phyloP scores from a whole-genome alignment of 352 stramenopile genomes.

The Achlya hypogyna region DNA sequence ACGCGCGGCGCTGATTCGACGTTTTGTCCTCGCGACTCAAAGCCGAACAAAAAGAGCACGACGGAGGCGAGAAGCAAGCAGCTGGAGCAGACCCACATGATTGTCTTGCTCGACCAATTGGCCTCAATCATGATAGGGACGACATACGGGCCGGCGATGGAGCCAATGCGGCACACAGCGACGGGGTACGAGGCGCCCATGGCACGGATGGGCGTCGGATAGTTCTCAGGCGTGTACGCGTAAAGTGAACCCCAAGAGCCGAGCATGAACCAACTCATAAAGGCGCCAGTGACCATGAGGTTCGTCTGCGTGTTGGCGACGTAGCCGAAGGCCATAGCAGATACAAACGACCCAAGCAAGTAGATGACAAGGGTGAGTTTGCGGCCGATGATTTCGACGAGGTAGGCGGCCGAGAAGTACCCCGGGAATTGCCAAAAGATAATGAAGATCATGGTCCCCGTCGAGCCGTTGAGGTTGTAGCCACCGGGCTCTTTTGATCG shows the following conservation, averaged over 20 bases:
- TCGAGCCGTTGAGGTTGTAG: conserved; percentile 52
- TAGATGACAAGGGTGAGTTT: conserved; percentile 45
- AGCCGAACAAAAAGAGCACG: conserved; percentile 22
- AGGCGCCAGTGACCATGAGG: conserved; percentile 29
- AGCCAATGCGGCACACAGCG: conserved; percentile 21
- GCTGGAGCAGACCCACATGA: conserved; percentile 23
- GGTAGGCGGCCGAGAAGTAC: conserved; percentile 42
- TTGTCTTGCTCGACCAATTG: conserved; percentile 10
- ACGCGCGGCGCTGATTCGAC: conserved; percentile 24
- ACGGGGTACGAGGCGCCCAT: conserved; percentile 19
- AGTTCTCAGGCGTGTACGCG: conserved; percentile 27
- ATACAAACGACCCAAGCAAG: conserved; percentile 37
- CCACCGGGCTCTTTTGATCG: conserved; percentile 35
- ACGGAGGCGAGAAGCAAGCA: conserved; percentile 5
- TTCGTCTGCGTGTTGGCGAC: conserved; percentile 34
- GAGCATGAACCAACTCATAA: conserved; percentile 21
- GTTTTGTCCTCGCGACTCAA: conserved; percentile 23
- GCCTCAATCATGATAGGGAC: conserved; percentile 22
- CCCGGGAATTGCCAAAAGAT: conserved; percentile 56
- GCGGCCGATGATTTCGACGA: conserved; percentile 48
- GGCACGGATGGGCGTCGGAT: conserved; percentile 22
- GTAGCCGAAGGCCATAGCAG: conserved; percentile 55
- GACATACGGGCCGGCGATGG: conserved; percentile 25
- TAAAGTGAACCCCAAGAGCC: conserved; percentile 24
- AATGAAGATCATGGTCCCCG: conserved; percentile 48